Conservation (phyloP, 129 eudicot genomes). For the Lactuca sativa region DNA sequence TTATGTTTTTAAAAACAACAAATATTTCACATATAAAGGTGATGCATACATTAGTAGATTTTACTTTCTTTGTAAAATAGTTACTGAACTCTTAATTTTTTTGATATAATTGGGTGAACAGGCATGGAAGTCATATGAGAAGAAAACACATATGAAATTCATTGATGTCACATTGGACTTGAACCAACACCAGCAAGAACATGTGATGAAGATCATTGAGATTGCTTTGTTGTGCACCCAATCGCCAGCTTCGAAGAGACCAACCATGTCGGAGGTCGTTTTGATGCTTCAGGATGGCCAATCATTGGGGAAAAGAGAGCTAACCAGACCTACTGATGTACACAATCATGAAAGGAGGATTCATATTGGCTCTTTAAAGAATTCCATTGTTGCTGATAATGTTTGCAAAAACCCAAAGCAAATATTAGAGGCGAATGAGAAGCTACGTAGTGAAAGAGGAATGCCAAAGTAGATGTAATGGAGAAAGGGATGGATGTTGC, state of each 20-base stretch:
- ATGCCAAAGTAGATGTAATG: not conserved
- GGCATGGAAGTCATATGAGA: constrained; percentile 70
- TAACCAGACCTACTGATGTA: constrained; percentile 36
- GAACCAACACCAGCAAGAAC: constrained; percentile 40
- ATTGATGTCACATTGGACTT: constrained; percentile 47
- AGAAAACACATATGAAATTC: constrained; percentile 35
- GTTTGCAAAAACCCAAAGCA: not conserved
- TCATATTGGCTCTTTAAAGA: constrained; percentile 19
- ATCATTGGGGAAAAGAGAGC: constrained; percentile 28
- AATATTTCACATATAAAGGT: not conserved
- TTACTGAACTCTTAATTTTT: not conserved
- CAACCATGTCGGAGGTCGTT: constrained; percentile 68
- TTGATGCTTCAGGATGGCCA: constrained; percentile 49
- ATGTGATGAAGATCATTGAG: constrained; percentile 56
- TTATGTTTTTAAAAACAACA: too few species aligned
- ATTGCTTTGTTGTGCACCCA: constrained; percentile 78
- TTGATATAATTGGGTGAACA: constrained; percentile 10
- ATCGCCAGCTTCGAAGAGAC: constrained; percentile 55
- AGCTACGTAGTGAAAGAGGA: not conserved
- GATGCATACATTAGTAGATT: not conserved
- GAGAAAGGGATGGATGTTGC: not conserved
- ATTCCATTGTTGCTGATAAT: not conserved
- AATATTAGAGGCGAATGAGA: not conserved
- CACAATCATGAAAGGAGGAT: constrained; percentile 28
- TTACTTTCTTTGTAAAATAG: not conserved